Evolutionary conservation across 2,329 filamentous ascomycete genomes (phyloP), one percentile per base, ranked within the genome.

Genomic region (Epichloe sylvatica): DNA sequence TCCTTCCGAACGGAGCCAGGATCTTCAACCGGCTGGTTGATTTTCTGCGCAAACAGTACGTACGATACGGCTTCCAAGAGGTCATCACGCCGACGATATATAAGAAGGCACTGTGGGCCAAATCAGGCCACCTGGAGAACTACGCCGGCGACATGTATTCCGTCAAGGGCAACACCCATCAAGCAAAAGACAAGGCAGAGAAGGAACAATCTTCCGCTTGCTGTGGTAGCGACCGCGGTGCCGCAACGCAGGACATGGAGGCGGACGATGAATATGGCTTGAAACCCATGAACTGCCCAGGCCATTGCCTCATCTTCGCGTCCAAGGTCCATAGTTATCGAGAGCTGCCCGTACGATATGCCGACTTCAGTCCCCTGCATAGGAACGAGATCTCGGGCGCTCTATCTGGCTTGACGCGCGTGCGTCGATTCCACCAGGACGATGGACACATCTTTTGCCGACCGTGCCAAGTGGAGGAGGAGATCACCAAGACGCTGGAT

Each of bases 231-330:
- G 52, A 55, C 7, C 51, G 56, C 11, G 43, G 45, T 49, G 60
- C 52, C 23, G 39, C 52, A 41, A 56, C 55, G 43, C 51, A 58
- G 0, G 61, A 62, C 19, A 77, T 81, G 53, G 79, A 84, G 53
- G 75, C 77, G 52, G 75, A 78, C 53, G 80, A 83, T 55, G 83
- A 86, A 54, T 94, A 86, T 65, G 86, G 86, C 17, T 70, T 94
- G 57, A 94, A 94, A 66, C 88, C 88, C 13, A 94, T 94, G 88
- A 94, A 94, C 62, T 94, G 88, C 62, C 88, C 88, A 0, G 88
- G 87, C 3, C 88, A 94, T 65, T 94, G 87, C 62, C 71, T 94
- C 54, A 77, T 94, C 53, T 94, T 94, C 63, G 82, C 78, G 52
- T 83, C 83, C 44, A 77, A 83, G 55, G 75, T 76, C 51, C 80